Evolutionary conservation across 1,139 yeast genomes (phyloP).

Genomic region (Lodderomyces margitis): DNA sequence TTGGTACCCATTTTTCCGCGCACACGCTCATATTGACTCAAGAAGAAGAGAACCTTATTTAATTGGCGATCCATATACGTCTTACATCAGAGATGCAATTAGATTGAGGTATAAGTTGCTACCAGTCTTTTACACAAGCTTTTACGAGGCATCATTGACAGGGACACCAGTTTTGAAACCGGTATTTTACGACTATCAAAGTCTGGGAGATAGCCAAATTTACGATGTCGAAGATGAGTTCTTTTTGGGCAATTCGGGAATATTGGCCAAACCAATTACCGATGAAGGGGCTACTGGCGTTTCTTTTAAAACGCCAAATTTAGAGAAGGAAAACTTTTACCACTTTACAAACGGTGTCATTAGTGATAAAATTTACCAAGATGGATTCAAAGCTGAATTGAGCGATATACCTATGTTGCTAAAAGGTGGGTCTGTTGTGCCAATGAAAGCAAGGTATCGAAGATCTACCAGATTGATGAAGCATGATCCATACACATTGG

Average conservation of each 20-base stretch:
- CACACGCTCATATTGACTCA: slow-evolving; percentile 93
- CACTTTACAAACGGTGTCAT: slow-evolving; percentile 46
- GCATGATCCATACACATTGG: slow-evolving; percentile 79
- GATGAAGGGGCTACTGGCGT: slow-evolving; percentile 48
- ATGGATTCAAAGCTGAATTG: slow-evolving; percentile 42
- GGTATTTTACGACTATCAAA: slow-evolving; percentile 52
- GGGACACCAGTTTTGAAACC: slow-evolving; percentile 82
- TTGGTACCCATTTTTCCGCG: slow-evolving; percentile 95
- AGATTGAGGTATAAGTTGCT: slow-evolving; percentile 70
- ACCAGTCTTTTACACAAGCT: slow-evolving; percentile 81
- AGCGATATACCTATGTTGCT: slow-evolving; percentile 68
- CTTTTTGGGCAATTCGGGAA: slow-evolving; percentile 68
- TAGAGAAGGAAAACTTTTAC: slow-evolving; percentile 58
- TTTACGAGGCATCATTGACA: slow-evolving; percentile 55
- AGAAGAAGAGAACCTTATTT: slow-evolving; percentile 92
- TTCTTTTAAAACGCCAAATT: slow-evolving; percentile 63
- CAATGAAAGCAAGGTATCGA: slow-evolving; percentile 71
- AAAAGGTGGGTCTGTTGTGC: slow-evolving; percentile 74
- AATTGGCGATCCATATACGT: slow-evolving; percentile 71
- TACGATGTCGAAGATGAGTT: slow-evolving; percentile 81
- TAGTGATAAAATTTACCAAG: slow-evolving; percentile 5
- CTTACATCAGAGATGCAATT: slow-evolving; percentile 67
- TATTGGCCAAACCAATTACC: slow-evolving; percentile 81
- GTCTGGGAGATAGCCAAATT: slow-evolving; percentile 48
- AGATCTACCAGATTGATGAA: slow-evolving; percentile 76